These are phyloP conservation scores for Urtica urens DNA, from an alignment of 306 rosid species.

Conservation along the genomic window DNA sequence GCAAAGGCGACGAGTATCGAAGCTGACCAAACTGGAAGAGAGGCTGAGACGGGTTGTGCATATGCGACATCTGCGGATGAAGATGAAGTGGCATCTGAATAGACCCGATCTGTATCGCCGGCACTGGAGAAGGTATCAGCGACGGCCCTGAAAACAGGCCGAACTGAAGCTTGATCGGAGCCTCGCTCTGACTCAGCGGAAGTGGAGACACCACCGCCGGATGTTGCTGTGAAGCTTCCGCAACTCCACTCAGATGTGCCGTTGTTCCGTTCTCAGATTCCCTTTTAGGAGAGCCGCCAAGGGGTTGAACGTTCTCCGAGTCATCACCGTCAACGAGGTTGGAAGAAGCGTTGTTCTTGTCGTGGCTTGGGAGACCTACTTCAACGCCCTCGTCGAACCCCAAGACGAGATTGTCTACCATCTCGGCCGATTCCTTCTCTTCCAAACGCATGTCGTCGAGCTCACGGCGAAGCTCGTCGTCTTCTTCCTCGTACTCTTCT, in stretches of 20 bases:
- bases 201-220: constrained; percentile 30
- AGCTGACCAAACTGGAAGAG: constrained; percentile 97
- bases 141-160: constrained; percentile 97
- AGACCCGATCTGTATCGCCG: constrained; percentile 95
- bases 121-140: constrained; percentile 85
- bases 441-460: constrained; percentile 55
- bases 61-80: constrained; percentile 63
- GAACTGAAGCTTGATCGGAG: constrained; percentile 84
- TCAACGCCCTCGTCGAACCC: constrained; percentile 96
- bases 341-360: constrained; percentile 42
- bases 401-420: constrained; percentile 71
- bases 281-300: constrained; percentile 35
- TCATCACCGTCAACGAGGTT: constrained; percentile 29
- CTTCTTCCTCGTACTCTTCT: constrained; percentile 88
- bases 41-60: constrained; percentile 77
- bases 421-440: constrained; percentile 58
- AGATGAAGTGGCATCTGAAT: constrained; percentile 97
- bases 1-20: constrained; percentile 65
- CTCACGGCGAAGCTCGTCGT: constrained; percentile 56
- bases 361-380: constrained; percentile 86
- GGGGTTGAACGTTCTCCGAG: constrained; percentile 31
- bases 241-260: no score
- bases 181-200: constrained; percentile 54
- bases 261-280: constrained; percentile 48
- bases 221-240: constrained; percentile 37